Percentiles rank a stretch among this genome's conserved stretches.
Conservation (phyloP, 805 yeast genomes). For the Nakazawaea ishiwadae region DNA sequence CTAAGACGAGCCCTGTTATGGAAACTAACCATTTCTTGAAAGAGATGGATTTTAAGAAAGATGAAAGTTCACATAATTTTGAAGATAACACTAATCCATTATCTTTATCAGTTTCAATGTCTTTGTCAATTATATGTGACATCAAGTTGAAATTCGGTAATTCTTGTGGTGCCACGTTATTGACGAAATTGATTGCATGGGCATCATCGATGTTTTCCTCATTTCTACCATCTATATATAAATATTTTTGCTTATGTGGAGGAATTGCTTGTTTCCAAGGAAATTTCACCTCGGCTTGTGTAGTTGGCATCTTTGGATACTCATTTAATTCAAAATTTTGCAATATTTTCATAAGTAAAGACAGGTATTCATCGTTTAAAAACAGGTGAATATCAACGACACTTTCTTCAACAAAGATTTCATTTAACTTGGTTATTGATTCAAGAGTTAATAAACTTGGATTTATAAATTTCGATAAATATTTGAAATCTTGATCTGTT, state of each 20-base stretch:
- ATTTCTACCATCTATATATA: constrained; percentile 71
- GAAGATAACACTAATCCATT: constrained; percentile 24
- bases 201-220: constrained; percentile 27
- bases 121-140: no score
- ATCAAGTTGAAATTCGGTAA: constrained; percentile 48
- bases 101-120: constrained; percentile 14
- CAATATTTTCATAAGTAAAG: constrained; percentile 38
- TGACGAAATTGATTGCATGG: constrained; percentile 25
- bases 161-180: constrained; percentile 36
- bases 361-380: constrained; percentile 52
- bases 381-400: constrained; percentile 63
- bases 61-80: constrained; percentile 48
- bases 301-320: constrained; percentile 47
- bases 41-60: constrained; percentile 52
- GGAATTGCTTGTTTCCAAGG: constrained; percentile 95
- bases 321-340: constrained; percentile 58
- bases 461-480: constrained; percentile 52
- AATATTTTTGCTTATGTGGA: constrained; percentile 85
- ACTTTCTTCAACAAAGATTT: constrained; percentile 61
- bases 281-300: constrained; percentile 44
- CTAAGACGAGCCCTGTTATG: constrained; percentile 58
- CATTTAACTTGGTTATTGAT: constrained; percentile 38
- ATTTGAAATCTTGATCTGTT: constrained; percentile 37
- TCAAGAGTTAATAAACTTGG: constrained; percentile 39
- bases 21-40: constrained; percentile 66